A percentile compares a stretch with the other conserved stretches of the same genome.
These are phyloP conservation scores for Enteropsectra breve DNA, from an alignment of 371 early-diverging fungal species.

Conservation along the genomic window DNA sequence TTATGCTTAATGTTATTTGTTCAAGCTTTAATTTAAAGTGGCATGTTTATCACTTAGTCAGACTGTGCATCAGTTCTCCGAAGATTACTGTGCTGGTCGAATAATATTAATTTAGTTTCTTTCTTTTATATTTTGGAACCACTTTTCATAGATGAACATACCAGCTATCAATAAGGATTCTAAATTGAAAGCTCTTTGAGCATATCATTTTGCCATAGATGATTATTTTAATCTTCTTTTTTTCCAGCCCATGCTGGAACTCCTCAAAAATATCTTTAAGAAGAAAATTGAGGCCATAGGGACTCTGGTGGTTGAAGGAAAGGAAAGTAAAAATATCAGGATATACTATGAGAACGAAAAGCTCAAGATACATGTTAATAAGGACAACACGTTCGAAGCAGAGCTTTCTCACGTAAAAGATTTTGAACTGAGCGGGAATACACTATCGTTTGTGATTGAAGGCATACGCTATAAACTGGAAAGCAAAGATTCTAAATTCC, in stretches of 20 bases:
- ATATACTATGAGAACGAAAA: constrained; percentile 1
- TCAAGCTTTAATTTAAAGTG: no score
- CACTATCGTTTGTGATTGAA: background rate
- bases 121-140: no score
- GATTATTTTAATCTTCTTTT: no score
- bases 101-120: no score
- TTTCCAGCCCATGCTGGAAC: background rate
- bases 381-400: constrained; percentile 18
- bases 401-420: constrained; percentile 13
- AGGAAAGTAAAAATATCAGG: background rate
- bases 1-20: no score
- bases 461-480: background rate
- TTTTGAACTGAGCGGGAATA: background rate
- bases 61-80: no score
- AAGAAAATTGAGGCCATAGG: background rate
- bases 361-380: background rate
- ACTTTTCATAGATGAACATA: no score
- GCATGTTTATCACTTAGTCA: no score
- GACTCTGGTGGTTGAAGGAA: background rate
- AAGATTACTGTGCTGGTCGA: no score
- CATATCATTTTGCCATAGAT: no score
- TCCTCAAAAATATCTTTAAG: constrained; percentile 21
- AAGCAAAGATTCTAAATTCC: background rate
- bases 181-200: no score
- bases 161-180: no score